Base-by-base conservation (phyloP, 371 early-diverging fungal species). In the Mortierella sp. region DNA sequence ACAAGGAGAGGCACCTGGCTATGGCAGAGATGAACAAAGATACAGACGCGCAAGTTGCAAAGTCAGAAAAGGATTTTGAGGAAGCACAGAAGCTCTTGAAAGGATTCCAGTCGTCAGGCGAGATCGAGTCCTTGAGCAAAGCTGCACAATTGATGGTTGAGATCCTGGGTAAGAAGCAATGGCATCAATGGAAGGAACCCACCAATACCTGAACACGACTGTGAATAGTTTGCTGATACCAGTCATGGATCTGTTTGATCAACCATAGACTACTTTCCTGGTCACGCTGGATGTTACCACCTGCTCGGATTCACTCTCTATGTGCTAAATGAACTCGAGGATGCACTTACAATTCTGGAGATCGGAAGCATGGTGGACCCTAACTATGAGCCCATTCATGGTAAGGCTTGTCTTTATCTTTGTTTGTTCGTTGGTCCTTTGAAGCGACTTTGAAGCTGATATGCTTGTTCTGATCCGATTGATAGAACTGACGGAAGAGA, bases 281-380 rank as follows among this genome's bases (percentile, higher is more conserved):
- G 66, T 4, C 80, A 86, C 71, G 86, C 84, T 42, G 88, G 86
- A 42, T 85, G 85, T 53, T 88, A 88, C 64, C 82, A 85, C 66
- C 65, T 88, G 24, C 70, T 88, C 27, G 83, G 81, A 19, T 84
- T 83, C 55, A 80, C 86, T 18, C 68, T 86, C 14, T 84, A 76
- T 55, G 82, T 84, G 1, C 58, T 86, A 50, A 86, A 86, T 52
- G 78, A 78, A 23, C 69, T 85, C 3, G 82, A 83, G 53, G 86
- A 83, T 55, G 84, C 88, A 0, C 61, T 85, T 39, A 67, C 82
- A 16, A 41, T 85, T 7, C 54, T 88, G 31, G 81, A 83, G 50
- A 84, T 86, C 63, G 86, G 86, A 18, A 72, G 82, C 54, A 55
- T 72, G 47, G 80, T 84, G 0, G 84, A 86, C 61, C 80, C 83